Conservation (phyloP, 2,329 filamentous ascomycete genomes). For the Penicillium sp. region DNA sequence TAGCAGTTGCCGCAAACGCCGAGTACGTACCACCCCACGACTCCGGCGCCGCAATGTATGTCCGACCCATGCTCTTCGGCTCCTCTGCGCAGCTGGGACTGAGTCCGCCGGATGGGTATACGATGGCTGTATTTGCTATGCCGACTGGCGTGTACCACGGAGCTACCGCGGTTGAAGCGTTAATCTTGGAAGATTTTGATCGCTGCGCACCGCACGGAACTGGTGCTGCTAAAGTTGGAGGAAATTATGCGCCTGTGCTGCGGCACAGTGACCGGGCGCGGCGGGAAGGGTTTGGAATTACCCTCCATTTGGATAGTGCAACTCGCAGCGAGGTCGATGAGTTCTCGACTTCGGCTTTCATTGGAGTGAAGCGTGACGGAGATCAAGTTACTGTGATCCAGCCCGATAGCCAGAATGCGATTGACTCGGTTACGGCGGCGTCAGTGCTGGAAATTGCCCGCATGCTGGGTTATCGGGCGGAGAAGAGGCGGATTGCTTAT, state of each 20-base stretch:
- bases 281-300: slow-evolving; percentile 83
- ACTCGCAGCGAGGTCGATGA: slow-evolving; percentile 85
- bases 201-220: slow-evolving; percentile 88
- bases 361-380: slow-evolving; percentile 67
- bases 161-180: slow-evolving; percentile 76
- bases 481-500: slow-evolving; percentile 65
- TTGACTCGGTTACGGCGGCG: slow-evolving; percentile 80
- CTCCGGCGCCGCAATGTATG: slow-evolving; percentile 88
- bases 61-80: slow-evolving; percentile 85
- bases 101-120: slow-evolving; percentile 86
- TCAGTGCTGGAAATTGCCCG: slow-evolving; percentile 71
- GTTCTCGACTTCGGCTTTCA: slow-evolving; percentile 92
- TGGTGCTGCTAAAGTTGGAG: slow-evolving; percentile 88
- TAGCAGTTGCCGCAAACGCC: slow-evolving; percentile 84
- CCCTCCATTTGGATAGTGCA: slow-evolving; percentile 84
- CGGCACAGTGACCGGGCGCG: slow-evolving; percentile 81
- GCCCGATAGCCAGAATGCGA: slow-evolving; percentile 84
- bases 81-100: slow-evolving; percentile 83
- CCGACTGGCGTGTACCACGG: slow-evolving; percentile 95
- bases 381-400: slow-evolving; percentile 69
- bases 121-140: slow-evolving; percentile 83
- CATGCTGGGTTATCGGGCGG: slow-evolving; percentile 79
- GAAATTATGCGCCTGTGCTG: slow-evolving; percentile 92
- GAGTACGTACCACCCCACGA: slow-evolving; percentile 86
- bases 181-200: slow-evolving; percentile 92